Conservation (phyloP, 192 early-diverging fungal species). For the Mortierella antarctica region DNA sequence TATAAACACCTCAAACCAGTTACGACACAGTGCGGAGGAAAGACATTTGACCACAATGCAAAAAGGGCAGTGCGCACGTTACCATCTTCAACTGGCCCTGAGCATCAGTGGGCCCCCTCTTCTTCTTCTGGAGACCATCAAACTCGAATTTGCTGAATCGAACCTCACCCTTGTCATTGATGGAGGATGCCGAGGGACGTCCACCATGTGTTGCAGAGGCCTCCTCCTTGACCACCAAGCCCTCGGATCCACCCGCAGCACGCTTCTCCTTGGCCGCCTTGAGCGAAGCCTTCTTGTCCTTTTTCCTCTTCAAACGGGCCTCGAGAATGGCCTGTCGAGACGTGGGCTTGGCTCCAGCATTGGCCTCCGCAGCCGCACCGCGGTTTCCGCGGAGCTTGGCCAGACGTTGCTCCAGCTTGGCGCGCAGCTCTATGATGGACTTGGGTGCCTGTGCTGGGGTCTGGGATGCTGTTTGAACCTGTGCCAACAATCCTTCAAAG, state of each 20-base stretch:
- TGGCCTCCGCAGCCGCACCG: conserved; percentile 22
- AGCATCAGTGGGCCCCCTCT: conserved; percentile 70
- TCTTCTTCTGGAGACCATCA: conserved; percentile 71
- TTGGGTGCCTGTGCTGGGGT: conserved; percentile 44
- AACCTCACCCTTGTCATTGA: conserved; percentile 67
- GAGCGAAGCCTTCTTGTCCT: conserved; percentile 68
- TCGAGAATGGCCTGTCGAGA: conserved; percentile 82
- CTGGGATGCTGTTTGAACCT: conserved; percentile 42
- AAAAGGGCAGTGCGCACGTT: conserved; percentile 3
- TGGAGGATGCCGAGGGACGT: conserved; percentile 50
- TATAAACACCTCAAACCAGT: not conserved
- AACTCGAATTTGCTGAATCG: conserved; percentile 77
- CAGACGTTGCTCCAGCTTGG: conserved; percentile 51
- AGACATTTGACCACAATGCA: not conserved
- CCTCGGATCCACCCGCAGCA: conserved; percentile 60
- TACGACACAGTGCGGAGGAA: not conserved
- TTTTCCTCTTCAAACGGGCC: conserved; percentile 77
- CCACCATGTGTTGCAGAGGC: conserved; percentile 26
- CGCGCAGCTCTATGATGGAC: conserved; percentile 31
- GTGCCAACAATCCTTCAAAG: conserved; percentile 42
- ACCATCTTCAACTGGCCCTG: conserved; percentile 72
- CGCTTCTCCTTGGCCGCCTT: conserved; percentile 72
- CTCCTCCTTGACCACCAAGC: conserved; percentile 56
- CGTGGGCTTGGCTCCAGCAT: conserved; percentile 59
- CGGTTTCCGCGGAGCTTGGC: conserved; percentile 40